These are phyloP conservation scores for Fistulinella cinereoalba DNA, from an alignment of 1,284 basidiomycete genomes.

Conservation along the genomic window DNA sequence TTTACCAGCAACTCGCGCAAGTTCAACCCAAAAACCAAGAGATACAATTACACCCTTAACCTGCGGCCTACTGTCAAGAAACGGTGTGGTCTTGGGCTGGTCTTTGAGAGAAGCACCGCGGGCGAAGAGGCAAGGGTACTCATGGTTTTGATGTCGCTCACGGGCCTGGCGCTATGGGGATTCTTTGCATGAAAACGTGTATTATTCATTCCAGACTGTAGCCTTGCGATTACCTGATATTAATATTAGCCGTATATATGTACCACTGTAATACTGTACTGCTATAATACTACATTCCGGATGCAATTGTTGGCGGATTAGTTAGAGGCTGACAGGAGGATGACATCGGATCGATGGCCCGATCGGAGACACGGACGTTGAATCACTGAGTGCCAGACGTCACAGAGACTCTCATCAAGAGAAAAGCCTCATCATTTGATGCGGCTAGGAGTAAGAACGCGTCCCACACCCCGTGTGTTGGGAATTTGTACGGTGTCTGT, in stretches of 20 bases:
- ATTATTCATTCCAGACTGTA: neutral
- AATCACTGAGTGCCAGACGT: too few species aligned
- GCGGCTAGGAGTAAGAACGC: too few species aligned
- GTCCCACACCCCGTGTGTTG: too few species aligned
- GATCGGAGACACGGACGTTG: too few species aligned
- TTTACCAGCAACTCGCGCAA: slow-evolving; percentile 37
- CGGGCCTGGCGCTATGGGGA: slow-evolving; percentile 57
- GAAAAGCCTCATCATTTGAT: too few species aligned
- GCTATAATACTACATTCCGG: too few species aligned
- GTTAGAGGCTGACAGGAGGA: too few species aligned
- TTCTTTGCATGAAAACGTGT: slow-evolving; percentile 30
- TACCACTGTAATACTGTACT: neutral
- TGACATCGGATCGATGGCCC: too few species aligned
- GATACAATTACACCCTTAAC: slow-evolving; percentile 20
- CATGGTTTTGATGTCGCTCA: slow-evolving; percentile 50
- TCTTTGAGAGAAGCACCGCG: slow-evolving; percentile 58
- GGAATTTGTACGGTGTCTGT: too few species aligned
- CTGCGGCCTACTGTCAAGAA: slow-evolving; percentile 33
- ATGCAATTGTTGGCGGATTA: too few species aligned
- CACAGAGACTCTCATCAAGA: too few species aligned
- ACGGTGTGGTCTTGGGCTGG: slow-evolving; percentile 39
- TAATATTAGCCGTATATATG: neutral
- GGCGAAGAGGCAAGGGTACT: slow-evolving; percentile 69
- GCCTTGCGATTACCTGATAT: neutral
- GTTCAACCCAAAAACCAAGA: slow-evolving; percentile 13